Conservation (phyloP, 768 basidiomycete genomes). For the Boletus vermiculosoides region DNA sequence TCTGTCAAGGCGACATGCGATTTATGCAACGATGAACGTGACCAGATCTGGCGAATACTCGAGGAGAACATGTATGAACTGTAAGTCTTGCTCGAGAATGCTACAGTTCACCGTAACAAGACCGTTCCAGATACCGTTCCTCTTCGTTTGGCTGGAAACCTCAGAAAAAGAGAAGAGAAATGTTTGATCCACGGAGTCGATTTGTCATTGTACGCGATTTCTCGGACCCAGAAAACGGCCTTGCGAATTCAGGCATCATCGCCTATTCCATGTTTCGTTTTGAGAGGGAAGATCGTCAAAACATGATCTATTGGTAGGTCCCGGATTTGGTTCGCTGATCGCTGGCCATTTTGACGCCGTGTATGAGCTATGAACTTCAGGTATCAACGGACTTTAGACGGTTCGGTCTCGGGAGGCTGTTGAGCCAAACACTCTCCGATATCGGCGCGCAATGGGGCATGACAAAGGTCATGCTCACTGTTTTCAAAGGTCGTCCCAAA, state of each 20-base stretch:
- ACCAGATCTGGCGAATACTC: constrained; percentile 50
- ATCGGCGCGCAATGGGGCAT: constrained; percentile 56
- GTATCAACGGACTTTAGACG: constrained; percentile 45
- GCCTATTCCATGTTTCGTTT: constrained; percentile 69
- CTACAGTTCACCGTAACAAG: background rate
- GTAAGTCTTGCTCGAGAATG: constrained; percentile 25
- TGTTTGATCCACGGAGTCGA: constrained; percentile 60
- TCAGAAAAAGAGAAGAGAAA: constrained; percentile 50
- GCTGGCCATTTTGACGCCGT: background rate
- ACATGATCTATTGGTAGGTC: constrained; percentile 69
- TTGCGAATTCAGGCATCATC: constrained; percentile 24
- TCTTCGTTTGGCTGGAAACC: constrained; percentile 73
- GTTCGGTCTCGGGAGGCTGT: constrained; percentile 54
- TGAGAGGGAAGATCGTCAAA: constrained; percentile 58
- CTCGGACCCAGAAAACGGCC: constrained; percentile 14
- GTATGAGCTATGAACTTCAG: constrained; percentile 74
- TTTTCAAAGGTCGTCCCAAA: constrained; percentile 58
- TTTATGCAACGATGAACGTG: constrained; percentile 37
- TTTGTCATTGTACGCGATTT: constrained; percentile 47
- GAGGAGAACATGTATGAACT: constrained; percentile 57
- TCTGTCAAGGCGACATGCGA: constrained; percentile 28
- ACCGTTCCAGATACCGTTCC: constrained; percentile 44
- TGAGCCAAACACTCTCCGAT: constrained; percentile 49
- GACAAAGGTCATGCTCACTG: constrained; percentile 74
- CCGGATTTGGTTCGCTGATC: background rate